Percentiles rank a stretch among this genome's conserved stretches.
Conservation (phyloP, 2,329 filamentous ascomycete genomes). For the Fusarium humuli region DNA sequence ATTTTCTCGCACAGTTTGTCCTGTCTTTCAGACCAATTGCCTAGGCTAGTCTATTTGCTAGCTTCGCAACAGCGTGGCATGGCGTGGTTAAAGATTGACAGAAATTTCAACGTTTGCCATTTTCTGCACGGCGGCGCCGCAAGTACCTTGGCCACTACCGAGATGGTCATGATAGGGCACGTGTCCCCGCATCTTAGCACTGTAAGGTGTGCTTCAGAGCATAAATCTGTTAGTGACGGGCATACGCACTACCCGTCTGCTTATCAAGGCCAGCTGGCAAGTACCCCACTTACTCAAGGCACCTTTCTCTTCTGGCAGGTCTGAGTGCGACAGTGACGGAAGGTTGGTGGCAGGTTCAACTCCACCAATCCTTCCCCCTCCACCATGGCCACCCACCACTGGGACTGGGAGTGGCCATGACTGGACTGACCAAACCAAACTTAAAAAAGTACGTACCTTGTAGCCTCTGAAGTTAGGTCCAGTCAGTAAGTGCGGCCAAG, state of each 20-base stretch:
- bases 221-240: conserved; percentile 32
- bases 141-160: conserved; percentile 38
- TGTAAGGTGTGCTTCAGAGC: neutral
- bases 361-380: conserved; percentile 43
- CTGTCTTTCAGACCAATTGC: conserved; percentile 14
- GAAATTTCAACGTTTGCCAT: conserved; percentile 41
- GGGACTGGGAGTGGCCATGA: neutral
- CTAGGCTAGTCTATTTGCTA: conserved; percentile 28
- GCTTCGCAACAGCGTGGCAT: conserved; percentile 33
- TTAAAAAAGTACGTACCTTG: conserved; percentile 32
- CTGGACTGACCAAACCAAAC: conserved; percentile 13
- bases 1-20: conserved; percentile 26
- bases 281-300: conserved; percentile 27
- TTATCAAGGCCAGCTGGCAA: conserved; percentile 31
- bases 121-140: conserved; percentile 24
- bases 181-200: conserved; percentile 26
- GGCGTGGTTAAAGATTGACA: conserved; percentile 22
- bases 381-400: conserved; percentile 28
- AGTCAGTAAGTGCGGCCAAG: conserved; percentile 32
- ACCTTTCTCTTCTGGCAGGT: conserved; percentile 21
- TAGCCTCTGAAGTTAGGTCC: conserved; percentile 36
- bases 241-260: neutral
- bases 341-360: conserved; percentile 41
- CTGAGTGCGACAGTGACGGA: conserved; percentile 6
- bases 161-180: conserved; percentile 40